Percentiles rank a stretch among this genome's conserved stretches.
These are phyloP conservation scores for Alternaria atra DNA, from an alignment of 2,329 filamentous ascomycete species.

Conservation along the genomic window DNA sequence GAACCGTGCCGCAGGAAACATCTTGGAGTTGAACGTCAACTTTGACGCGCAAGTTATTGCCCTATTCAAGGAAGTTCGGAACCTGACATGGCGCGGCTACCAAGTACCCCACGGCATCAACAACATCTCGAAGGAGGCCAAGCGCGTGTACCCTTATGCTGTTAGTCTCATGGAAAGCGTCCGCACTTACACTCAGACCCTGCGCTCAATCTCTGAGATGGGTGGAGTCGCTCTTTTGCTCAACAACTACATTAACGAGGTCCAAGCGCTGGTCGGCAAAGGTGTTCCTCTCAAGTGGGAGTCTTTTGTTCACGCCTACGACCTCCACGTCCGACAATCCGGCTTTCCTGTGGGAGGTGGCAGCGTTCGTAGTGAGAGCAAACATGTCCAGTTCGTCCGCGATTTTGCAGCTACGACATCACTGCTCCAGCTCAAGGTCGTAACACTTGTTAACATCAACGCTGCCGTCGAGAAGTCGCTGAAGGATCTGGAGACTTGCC, in stretches of 20 bases:
- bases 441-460: conserved; percentile 79
- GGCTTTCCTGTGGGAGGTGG: conserved; percentile 68
- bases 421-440: conserved; percentile 86
- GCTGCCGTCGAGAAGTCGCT: conserved; percentile 83
- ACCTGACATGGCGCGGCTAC: conserved; percentile 93
- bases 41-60: conserved; percentile 98
- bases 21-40: conserved; percentile 88
- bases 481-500: conserved; percentile 82
- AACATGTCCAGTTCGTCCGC: conserved; percentile 95
- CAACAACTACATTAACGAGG: conserved; percentile 90
- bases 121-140: conserved; percentile 98
- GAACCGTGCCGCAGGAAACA: conserved; percentile 89
- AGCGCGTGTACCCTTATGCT: conserved; percentile 96
- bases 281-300: conserved; percentile 95
- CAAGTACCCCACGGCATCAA: conserved; percentile 93
- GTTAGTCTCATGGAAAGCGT: conserved; percentile 99
- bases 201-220: conserved; percentile 84
- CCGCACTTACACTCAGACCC: conserved; percentile 89
- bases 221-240: conserved; percentile 86
- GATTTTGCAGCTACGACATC: conserved; percentile 91
- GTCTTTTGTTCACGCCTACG: conserved; percentile 96
- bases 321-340: conserved; percentile 78
- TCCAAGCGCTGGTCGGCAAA: conserved; percentile 82
- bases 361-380: conserved; percentile 74
- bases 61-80: conserved; percentile 97